Conservation (phyloP, 371 early-diverging fungal species). For the Cokeromyces recurvatus region DNA sequence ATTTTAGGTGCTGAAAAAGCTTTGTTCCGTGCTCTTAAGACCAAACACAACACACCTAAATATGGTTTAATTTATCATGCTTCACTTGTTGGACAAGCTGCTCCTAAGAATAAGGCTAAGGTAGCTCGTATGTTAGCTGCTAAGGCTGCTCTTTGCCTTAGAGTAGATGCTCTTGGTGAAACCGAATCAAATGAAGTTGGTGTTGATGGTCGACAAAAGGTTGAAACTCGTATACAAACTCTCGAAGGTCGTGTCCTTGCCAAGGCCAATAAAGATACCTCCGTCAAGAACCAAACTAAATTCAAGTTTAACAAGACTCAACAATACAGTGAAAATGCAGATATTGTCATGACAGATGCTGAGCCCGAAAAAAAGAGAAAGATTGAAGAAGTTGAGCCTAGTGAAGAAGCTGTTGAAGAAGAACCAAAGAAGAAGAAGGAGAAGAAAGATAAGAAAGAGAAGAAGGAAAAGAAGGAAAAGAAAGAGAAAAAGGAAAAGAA, state of each 20-base stretch:
- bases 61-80: constrained; percentile 96
- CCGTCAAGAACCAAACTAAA: constrained; percentile 68
- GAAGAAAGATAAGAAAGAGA: constrained; percentile 48
- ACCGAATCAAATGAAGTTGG: constrained; percentile 80
- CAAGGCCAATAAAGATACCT: constrained; percentile 49
- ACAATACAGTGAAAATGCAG: constrained; percentile 33
- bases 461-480: constrained; percentile 56
- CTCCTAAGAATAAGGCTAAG: constrained; percentile 87
- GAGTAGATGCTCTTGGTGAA: constrained; percentile 95
- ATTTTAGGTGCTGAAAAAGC: constrained; percentile 98
- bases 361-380: constrained; percentile 26
- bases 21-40: constrained; percentile 93
- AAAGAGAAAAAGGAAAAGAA: constrained; percentile 53
- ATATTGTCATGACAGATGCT: constrained; percentile 36
- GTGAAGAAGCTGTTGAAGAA: constrained; percentile 25
- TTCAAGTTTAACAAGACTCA: constrained; percentile 49
- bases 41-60: constrained; percentile 95
- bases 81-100: constrained; percentile 83
- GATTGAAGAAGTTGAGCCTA: constrained; percentile 43
- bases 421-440: constrained; percentile 47
- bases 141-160: constrained; percentile 89
- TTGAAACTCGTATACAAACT: constrained; percentile 84
- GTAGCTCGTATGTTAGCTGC: constrained; percentile 90
- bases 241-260: constrained; percentile 67
- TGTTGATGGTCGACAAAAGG: constrained; percentile 75